phyloP scores from a whole-genome alignment of 257 asterid species.

The Jacaranda copaia region DNA sequence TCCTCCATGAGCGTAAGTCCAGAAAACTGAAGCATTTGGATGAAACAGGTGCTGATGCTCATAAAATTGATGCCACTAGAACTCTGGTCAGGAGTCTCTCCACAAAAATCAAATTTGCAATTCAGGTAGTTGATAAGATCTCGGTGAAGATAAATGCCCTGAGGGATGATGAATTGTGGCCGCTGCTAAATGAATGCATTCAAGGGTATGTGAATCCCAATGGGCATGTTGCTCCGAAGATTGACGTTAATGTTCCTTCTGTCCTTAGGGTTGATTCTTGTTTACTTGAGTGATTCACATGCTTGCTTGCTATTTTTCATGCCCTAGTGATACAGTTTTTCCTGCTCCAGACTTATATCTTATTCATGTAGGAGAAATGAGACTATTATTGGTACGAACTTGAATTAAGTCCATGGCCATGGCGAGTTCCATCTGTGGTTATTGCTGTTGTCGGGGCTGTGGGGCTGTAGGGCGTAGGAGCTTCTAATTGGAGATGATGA shows the following conservation, averaged over 20 bases:
- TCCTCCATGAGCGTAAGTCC: constrained; percentile 64
- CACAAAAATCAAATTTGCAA: constrained; percentile 71
- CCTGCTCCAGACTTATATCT: too few species aligned
- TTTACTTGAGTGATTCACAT: neutral
- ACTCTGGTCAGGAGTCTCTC: constrained; percentile 64
- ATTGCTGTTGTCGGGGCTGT: too few species aligned
- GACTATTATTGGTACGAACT: too few species aligned
- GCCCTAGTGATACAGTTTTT: too few species aligned
- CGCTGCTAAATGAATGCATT: constrained; percentile 66
- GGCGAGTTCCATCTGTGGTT: too few species aligned
- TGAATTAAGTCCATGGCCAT: too few species aligned
- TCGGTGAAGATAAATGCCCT: constrained; percentile 71
- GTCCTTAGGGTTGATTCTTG: neutral
- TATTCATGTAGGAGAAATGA: too few species aligned
- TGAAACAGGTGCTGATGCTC: constrained; percentile 71
- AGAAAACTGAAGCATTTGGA: constrained; percentile 61
- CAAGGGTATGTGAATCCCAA: constrained; percentile 56
- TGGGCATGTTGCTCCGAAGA: neutral
- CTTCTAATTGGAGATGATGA: too few species aligned
- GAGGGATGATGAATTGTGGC: constrained; percentile 87
- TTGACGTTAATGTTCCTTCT: neutral
- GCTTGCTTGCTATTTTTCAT: too few species aligned
- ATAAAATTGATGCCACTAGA: constrained; percentile 63
- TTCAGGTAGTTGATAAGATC: constrained; percentile 79
- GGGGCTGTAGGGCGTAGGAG: too few species aligned